Conservation (phyloP, 345 rosid species). For the Populus simonii region DNA sequence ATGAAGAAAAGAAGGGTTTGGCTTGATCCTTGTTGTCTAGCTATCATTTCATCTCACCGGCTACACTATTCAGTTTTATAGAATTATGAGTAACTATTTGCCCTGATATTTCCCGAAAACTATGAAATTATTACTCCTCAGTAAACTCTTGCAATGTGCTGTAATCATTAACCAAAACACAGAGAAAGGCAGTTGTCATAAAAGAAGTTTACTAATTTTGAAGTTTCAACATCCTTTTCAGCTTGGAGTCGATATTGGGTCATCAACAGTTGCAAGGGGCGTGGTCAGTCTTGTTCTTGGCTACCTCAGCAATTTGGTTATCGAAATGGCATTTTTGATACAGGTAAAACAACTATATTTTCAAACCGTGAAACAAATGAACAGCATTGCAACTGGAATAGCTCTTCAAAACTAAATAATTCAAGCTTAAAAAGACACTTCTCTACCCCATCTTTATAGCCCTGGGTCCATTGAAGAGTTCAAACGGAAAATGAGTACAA, state of each 20-base stretch:
- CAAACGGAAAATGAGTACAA: neutral
- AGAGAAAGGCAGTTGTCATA: no score
- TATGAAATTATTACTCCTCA: no score
- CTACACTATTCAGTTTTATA: no score
- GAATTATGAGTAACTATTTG: no score
- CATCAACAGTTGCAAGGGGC: conserved; percentile 94
- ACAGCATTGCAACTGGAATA: neutral
- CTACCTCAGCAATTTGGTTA: conserved; percentile 86
- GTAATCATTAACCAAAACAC: no score
- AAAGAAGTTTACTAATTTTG: neutral
- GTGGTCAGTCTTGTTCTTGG: conserved; percentile 96
- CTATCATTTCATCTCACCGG: no score
- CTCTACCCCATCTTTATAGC: neutral
- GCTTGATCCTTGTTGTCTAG: no score
- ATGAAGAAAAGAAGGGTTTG: no score
- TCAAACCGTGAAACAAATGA: neutral
- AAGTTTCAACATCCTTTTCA: conserved; percentile 27
- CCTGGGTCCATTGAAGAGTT: neutral
- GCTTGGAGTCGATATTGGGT: conserved; percentile 92
- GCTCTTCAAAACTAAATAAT: neutral
- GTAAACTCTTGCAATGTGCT: no score
- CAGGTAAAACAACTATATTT: conserved; percentile 49
- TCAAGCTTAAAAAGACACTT: neutral
- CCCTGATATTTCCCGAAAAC: no score
- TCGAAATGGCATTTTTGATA: conserved; percentile 90